Base-by-base conservation (phyloP, 176 grass and related monocot species). In the Oryza nivara region DNA sequence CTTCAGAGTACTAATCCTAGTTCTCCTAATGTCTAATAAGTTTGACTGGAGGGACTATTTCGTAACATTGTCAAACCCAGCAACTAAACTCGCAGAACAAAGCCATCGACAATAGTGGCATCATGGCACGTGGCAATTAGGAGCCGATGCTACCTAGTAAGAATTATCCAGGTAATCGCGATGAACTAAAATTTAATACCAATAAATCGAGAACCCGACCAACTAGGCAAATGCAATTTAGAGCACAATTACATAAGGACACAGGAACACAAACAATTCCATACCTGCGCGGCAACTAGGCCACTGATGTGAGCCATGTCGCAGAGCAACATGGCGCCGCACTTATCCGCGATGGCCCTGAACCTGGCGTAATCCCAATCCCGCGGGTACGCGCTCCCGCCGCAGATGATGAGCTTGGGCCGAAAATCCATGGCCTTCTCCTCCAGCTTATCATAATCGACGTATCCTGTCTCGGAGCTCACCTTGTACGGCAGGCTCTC, bases 231-330 rank as follows among this genome's bases (percentile, higher is more conserved):
- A 32, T 71, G 6, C 44, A 85, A 89, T 51, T 0, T 11, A 66
- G 19, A 76, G 56, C 9, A 11, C 23, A 70, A 82, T 60, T 19
- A 60, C 13, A 35, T 12, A 74, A 68, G 23, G 58, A 1, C 6
- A 0, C 17, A 17, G 8, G 23, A 75, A 49, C 17, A 77, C n/a
- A 16, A 20, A 65, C 17, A 40, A 65, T 8, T 46, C 7, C 10
- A 51, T 85, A 95, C 92, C 90, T 95, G 85, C 20, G 90, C 90
- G 7, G 90, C 88, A 17, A 95, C 88, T 63, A 95, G 86, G 19
- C 93, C 93, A 43, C 93, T 95, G 28, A 95, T 92, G 11, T 95
- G 93, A 19, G 93, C 93, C 93, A 95, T 95, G 71, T 95, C 90
- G 16, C 88, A 90, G 75, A 95, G 85, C 72, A 95, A 78, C 78